Evolutionary conservation across 805 yeast species (phyloP).

Genomic region (Geotrichum ghanense): DNA sequence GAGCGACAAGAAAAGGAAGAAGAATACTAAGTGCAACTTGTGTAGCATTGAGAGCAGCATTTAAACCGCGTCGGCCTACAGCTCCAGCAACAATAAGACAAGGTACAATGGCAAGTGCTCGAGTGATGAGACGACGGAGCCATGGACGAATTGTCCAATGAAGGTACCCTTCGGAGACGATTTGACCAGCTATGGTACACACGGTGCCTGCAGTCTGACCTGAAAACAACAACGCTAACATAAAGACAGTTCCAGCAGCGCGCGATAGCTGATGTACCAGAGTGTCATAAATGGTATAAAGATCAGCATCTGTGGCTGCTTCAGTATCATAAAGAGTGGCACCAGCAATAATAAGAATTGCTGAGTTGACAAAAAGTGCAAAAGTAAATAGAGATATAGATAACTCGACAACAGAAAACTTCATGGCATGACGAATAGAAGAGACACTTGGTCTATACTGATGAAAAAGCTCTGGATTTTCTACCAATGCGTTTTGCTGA

Average conservation of each 20-base stretch:
- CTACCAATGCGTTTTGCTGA: slow-evolving; percentile 16
- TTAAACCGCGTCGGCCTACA: slow-evolving; percentile 64
- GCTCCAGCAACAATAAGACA: slow-evolving; percentile 60
- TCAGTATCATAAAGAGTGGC: slow-evolving; percentile 24
- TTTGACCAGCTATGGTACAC: slow-evolving; percentile 88
- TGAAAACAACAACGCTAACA: slow-evolving; percentile 70
- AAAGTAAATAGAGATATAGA: slow-evolving; percentile 60
- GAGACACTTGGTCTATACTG: slow-evolving; percentile 55
- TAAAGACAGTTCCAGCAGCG: slow-evolving; percentile 74
- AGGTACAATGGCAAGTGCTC: slow-evolving; percentile 72
- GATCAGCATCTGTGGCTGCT: slow-evolving; percentile 64
- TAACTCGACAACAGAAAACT: slow-evolving; percentile 63
- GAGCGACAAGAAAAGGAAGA: slow-evolving; percentile 76
- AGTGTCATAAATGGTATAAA: slow-evolving; percentile 63
- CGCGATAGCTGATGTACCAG: slow-evolving; percentile 52
- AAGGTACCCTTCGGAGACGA: slow-evolving; percentile 84
- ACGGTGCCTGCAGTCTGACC: slow-evolving; percentile 90
- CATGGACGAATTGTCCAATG: slow-evolving; percentile 76
- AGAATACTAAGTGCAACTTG: slow-evolving; percentile 77
- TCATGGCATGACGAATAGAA: slow-evolving; percentile 63
- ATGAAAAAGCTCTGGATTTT: slow-evolving; percentile 31
- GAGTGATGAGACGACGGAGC: slow-evolving; percentile 65
- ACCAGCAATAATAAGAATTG: slow-evolving; percentile 1
- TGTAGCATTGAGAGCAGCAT: slow-evolving; percentile 63
- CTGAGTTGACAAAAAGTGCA: slow-evolving; percentile 78